Base-by-base conservation (phyloP, 306 rosid species). In the Sechiopsis laciniata region DNA sequence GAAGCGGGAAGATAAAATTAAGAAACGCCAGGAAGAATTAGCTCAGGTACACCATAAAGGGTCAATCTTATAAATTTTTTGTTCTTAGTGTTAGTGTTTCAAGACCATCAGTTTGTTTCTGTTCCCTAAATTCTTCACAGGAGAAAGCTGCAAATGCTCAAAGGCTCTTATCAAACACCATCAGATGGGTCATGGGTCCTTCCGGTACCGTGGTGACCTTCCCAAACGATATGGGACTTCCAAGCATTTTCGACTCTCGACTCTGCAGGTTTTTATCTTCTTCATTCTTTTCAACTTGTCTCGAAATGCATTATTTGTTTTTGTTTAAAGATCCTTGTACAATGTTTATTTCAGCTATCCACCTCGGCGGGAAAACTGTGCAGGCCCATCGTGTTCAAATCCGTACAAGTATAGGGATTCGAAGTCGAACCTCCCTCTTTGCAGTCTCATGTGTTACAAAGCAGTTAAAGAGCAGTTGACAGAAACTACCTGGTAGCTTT, bases 361-460 rank as follows among this genome's bases (percentile, higher is more conserved):
- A 76, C 90, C 91, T 10, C 99, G 77, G 21, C 91, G 97, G 0
- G 96, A 91, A 82, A 89, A 80, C 55, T 95, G 97, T 61, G 92
- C 86, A 0, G 91, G 95, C 67, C 95, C 99, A 21, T 83, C 84
- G 16, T 91, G 99, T 76, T 61, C 76, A 13, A 95, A 95, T 64
- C 90, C 92, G 2, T 91, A 88, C 75, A 95, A 84, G 83, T 95
- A 91, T 77, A 87, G 92, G 83, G 91, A 91, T 84, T 95, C 97
- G 10, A 86, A 88, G 80, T 80, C 88, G 8, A 88, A 89, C 82
- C 89, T 89, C 75, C 96, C 97, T 74, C 95, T 94, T 69, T 94
- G 99, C 86, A 89, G 97, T 85, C 92, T 94, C 21, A 72, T 83
- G 81, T 91, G 97, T 84, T 91, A 94, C 87, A 89, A 86, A 84